Percentiles rank a stretch among this genome's conserved stretches.
Evolutionary conservation across 2,329 filamentous ascomycete species (phyloP).

Genomic region (Sporothrix variecibatus): DNA sequence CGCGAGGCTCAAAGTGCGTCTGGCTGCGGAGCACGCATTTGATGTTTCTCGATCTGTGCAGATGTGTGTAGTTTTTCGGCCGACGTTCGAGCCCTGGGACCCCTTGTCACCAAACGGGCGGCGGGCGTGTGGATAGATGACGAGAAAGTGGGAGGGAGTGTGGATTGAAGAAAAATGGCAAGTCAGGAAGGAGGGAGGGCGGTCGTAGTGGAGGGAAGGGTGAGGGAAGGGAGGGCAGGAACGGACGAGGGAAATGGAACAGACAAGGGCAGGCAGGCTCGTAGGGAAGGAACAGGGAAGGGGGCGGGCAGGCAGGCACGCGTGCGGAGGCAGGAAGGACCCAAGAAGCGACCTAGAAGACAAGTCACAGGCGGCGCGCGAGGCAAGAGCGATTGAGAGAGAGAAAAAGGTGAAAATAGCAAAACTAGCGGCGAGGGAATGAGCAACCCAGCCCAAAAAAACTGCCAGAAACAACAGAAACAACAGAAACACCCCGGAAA

Average conservation of each 20-base stretch:
- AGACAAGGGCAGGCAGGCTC: slow-evolving; percentile 13
- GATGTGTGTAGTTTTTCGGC: slow-evolving; percentile 2
- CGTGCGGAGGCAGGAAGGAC: slow-evolving; percentile 6
- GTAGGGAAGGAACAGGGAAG: neutral
- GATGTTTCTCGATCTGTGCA: slow-evolving; percentile 18
- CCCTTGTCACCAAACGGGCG: slow-evolving; percentile 30
- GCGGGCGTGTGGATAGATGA: slow-evolving; percentile 32
- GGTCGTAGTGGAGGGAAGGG: slow-evolving; percentile 30
- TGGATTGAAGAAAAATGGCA: slow-evolving; percentile 31
- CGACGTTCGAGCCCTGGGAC: slow-evolving; percentile 20
- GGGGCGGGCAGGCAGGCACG: neutral
- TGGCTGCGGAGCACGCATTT: slow-evolving; percentile 10
- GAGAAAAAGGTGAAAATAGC: neutral
- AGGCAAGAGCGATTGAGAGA: neutral
- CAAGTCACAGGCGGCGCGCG: neutral
- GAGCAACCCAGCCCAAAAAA: neutral
- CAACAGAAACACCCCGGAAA: neutral
- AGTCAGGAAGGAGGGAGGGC: slow-evolving; percentile 28
- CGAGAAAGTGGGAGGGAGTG: slow-evolving; percentile 32
- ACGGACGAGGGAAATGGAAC: slow-evolving; percentile 17
- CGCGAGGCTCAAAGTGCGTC: slow-evolving; percentile 1
- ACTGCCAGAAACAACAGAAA: too few relatives aligned
- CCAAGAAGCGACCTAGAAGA: neutral
- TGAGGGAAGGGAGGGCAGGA: slow-evolving; percentile 19
- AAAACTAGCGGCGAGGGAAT: neutral